phyloP scores from a whole-genome alignment of 2,329 filamentous ascomycete species.

The Sarocladium kiliense region DNA sequence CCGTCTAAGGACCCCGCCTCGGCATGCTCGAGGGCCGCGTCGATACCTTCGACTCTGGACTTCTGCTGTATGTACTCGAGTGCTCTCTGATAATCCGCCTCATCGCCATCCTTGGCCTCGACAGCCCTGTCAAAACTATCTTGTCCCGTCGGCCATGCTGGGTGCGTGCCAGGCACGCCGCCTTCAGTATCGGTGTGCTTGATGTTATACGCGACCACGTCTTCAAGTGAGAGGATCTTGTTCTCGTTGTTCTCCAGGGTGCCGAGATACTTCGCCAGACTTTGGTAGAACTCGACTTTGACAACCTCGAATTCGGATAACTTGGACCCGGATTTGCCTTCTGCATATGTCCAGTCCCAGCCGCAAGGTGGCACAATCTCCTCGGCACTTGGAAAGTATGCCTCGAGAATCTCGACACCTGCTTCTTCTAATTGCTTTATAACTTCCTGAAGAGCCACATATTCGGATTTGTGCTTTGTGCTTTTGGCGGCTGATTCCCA shows the following conservation, averaged over 20 bases:
- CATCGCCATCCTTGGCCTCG: conserved; percentile 51
- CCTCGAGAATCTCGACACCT: conserved; percentile 54
- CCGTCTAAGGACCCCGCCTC: conserved; percentile 45
- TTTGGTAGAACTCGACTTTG: conserved; percentile 50
- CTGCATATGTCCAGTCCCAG: conserved; percentile 71
- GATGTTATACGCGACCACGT: conserved; percentile 51
- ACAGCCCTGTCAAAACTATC: conserved; percentile 63
- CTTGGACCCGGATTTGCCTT: conserved; percentile 50
- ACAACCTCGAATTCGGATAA: conserved; percentile 43
- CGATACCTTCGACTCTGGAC: conserved; percentile 61
- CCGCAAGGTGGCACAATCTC: conserved; percentile 58
- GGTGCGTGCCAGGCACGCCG: conserved; percentile 44
- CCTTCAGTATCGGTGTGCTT: conserved; percentile 63
- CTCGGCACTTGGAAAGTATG: conserved; percentile 59
- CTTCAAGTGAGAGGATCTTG: conserved; percentile 43
- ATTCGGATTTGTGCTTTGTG: conserved; percentile 30
- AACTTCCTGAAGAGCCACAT: conserved; percentile 48
- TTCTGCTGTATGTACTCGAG: conserved; percentile 51
- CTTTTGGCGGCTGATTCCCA: conserved; percentile 51
- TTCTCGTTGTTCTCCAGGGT: conserved; percentile 61
- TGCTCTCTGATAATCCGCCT: conserved; percentile 64
- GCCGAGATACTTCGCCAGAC: conserved; percentile 48
- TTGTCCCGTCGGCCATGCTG: conserved; percentile 65
- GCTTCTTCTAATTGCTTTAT: conserved; percentile 46
- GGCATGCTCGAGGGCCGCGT: conserved; percentile 53